Conservation (phyloP, 1,284 basidiomycete genomes). For the Paramarasmius palmivorus region DNA sequence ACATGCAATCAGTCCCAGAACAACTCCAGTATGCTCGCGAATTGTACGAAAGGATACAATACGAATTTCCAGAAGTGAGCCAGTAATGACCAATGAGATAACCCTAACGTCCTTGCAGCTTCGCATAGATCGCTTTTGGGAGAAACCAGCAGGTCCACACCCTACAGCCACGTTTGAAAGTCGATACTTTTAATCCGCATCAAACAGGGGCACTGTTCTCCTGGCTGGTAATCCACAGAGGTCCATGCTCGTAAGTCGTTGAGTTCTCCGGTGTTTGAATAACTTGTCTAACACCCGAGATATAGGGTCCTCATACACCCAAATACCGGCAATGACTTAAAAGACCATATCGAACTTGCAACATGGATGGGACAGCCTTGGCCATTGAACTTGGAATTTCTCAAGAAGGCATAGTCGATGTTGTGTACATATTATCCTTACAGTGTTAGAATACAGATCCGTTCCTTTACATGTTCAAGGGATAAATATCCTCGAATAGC, state of each 20-base stretch:
- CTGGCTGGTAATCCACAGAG: conserved; percentile 64
- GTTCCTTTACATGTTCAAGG: conserved; percentile 34
- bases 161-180: conserved; percentile 71
- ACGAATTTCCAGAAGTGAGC: conserved; percentile 73
- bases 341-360: conserved; percentile 64
- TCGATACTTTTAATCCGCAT: conserved; percentile 65
- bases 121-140: conserved; percentile 65
- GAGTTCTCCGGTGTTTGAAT: no score
- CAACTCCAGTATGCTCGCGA: conserved; percentile 55
- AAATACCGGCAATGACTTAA: conserved; percentile 59
- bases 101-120: conserved; percentile 41
- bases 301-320: conserved; percentile 71
- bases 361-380: conserved; percentile 72
- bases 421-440: no score
- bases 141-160: conserved; percentile 67
- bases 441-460: no score
- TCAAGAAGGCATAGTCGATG: conserved; percentile 14
- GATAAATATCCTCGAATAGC: conserved; percentile 71
- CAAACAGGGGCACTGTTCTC: conserved; percentile 67
- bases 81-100: not conserved
- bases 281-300: conserved; percentile 2
- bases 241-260: conserved; percentile 68
- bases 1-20: conserved; percentile 46
- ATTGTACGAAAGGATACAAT: conserved; percentile 62
- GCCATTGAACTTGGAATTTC: conserved; percentile 48